Base-by-base conservation (phyloP, 371 early-diverging fungal species). In the Mucor racemosus region DNA sequence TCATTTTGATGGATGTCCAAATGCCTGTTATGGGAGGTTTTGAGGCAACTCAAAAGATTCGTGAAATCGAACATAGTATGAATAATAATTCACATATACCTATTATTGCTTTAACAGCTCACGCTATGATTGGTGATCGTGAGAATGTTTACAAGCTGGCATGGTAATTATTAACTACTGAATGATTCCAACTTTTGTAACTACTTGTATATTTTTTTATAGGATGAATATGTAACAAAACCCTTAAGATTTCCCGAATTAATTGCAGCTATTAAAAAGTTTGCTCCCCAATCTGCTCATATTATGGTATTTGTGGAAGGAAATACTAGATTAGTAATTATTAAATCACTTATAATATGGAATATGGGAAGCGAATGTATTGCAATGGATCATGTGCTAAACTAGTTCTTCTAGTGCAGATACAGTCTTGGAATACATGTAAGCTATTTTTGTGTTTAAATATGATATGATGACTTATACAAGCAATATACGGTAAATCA, bases 341-440 rank as follows among this genome's bases (percentile, higher is more conserved):
- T 89, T 46, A 84, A 88, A 65, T 75, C 87, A 65, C 83, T 21
- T 95, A 92, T 75, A 88, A 88, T 67, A 86, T 95, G 26, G 93
- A 92, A 66, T 92, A 93, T 6, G 88, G 89, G 94, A 94, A 67
- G 93, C 4, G 95, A 95, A 69, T 84, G 94, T 48, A 90, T 94
- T 68, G 94, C 94, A 6, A 90, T 95, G 15, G 94, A 94, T 73
- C 94, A 94, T 74, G 90, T 94, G 92, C 94, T 17, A 81, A 81
- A 31, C 84, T 17, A 78, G 75, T 35, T 66, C 74, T 14, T 87
- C 90, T 58, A 84, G 84, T 5, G 72, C 81, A 33, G 88, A 84
- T n/a, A 76, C 77, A 0, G 76, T 17, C 79, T 86, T n/a, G 86
- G 10, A 88, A 84, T 59, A 74, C 88, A 58, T 66, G 90, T 86